Base-by-base conservation (phyloP, 441 rosid genomes). In the Rhodomyrtus psidioides region DNA sequence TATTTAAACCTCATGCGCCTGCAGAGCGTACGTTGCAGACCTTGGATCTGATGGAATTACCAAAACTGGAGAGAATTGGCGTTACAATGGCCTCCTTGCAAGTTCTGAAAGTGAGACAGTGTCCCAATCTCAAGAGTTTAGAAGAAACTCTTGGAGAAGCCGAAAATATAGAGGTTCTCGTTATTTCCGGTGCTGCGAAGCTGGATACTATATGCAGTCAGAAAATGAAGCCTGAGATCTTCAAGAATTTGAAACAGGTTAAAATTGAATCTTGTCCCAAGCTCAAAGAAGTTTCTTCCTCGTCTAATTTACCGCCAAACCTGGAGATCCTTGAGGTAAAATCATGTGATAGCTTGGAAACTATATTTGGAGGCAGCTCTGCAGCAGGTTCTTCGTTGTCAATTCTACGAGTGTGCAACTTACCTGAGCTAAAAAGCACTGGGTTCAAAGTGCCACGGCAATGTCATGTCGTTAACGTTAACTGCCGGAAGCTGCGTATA, bases 31-130 rank as follows among this genome's bases (percentile, higher is more conserved):
- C 51, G 53, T 82, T 84, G 84, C 65, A 88, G n/a, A 87, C 86
- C 24, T 57, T 93, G 87, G 56, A 83, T 10, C 89, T 92, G 49
- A 60, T 89, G 55, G 90, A 89, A 74, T 86, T 92, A 59, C 19
- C 70, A 1, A 27, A 59, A 21, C 39, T 59, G 39, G 39, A 59
- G 39, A 27, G 70, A 27, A 54, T 86, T 74, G 91, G 91, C 46
- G 65, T 81, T 83, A 84, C 17, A 21, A 23, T 86, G 46, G 88
- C 83, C 16, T 4, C 55, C 19, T 59, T 74, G 57, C 27, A 54
- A 56, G 46, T 53, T 0, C 46, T 81, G 46, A 12, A 27, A 59
- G 39, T 21, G 15, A 54, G 51, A 56, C 62, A 51, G 42, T 92
- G 95, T 79, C 90, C 89, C 53, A 82, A 87, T 7, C 88, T 90